A percentile compares a stretch with the other conserved stretches of the same genome.
Evolutionary conservation across 768 basidiomycete species (phyloP).

Genomic region (Mycena epipterygia): DNA sequence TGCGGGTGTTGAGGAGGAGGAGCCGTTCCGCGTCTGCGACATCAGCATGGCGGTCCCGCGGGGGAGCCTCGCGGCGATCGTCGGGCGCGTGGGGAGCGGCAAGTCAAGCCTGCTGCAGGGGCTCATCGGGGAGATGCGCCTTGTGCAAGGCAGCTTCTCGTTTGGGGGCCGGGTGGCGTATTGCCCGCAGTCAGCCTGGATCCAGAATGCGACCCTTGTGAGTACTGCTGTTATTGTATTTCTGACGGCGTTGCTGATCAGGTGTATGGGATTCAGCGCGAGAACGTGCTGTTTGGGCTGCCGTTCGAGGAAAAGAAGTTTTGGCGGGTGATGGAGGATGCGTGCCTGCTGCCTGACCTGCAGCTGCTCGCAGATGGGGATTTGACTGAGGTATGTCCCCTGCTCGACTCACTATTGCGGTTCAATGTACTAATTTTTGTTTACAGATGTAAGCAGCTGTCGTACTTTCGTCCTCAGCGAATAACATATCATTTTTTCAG

Average conservation of each 20-base stretch:
- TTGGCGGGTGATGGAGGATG: constrained; percentile 71
- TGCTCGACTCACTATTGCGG: constrained; percentile 73
- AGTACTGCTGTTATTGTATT: constrained; percentile 30
- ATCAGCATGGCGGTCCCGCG: constrained; percentile 66
- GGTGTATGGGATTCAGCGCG: constrained; percentile 60
- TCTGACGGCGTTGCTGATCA: neutral
- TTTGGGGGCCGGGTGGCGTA: constrained; percentile 79
- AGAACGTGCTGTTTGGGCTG: constrained; percentile 78
- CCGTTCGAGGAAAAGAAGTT: constrained; percentile 74
- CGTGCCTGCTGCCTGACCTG: constrained; percentile 74
- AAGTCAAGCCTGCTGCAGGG: constrained; percentile 74
- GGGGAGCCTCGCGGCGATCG: constrained; percentile 72
- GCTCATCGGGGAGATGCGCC: constrained; percentile 82
- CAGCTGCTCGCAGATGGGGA: constrained; percentile 79
- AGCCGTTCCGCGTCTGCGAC: constrained; percentile 65
- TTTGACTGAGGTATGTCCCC: constrained; percentile 73
- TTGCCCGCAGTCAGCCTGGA: constrained; percentile 83
- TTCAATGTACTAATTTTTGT: too few relatives aligned
- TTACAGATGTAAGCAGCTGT: constrained; percentile 56
- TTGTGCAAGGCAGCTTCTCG: too few relatives aligned
- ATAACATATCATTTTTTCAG: neutral
- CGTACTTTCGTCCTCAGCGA: neutral
- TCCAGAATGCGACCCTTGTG: constrained; percentile 76
- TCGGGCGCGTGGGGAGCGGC: constrained; percentile 79
- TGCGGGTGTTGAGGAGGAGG: constrained; percentile 15